Evolutionary conservation across 1,139 yeast genomes (phyloP).

Genomic region (Scheffersomyces parashehatae): DNA sequence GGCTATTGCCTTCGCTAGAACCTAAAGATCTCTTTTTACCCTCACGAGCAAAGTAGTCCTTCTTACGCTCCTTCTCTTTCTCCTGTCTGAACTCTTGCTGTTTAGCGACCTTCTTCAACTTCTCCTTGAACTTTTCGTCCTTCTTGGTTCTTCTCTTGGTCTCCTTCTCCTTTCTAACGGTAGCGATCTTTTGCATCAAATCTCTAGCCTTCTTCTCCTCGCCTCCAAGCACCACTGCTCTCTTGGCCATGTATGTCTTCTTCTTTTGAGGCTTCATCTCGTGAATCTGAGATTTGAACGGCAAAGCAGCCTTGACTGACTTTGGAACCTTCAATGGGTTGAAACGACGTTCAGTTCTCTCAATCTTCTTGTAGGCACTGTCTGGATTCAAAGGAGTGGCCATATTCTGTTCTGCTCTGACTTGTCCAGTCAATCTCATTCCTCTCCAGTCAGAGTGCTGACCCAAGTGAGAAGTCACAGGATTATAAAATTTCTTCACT

Average conservation of each 20-base stretch:
- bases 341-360: conserved; percentile 83
- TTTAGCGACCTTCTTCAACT: conserved; percentile 73
- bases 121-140: conserved; percentile 72
- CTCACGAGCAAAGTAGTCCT: conserved; percentile 76
- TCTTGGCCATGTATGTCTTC: conserved; percentile 79
- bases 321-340: conserved; percentile 86
- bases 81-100: conserved; percentile 69
- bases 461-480: conserved; percentile 83
- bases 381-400: conserved; percentile 69
- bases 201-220: conserved; percentile 94
- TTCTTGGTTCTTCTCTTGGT: conserved; percentile 75
- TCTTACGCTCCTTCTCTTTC: conserved; percentile 81
- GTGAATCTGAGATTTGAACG: conserved; percentile 88
- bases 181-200: conserved; percentile 81
- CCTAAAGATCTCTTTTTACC: conserved; percentile 65
- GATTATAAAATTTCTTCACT: conserved; percentile 89
- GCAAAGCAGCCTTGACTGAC: conserved; percentile 71
- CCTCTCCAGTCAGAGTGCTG: conserved; percentile 92
- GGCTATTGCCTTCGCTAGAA: conserved; percentile 37
- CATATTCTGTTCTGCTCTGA: conserved; percentile 73
- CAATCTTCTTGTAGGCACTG: conserved; percentile 75
- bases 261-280: conserved; percentile 87
- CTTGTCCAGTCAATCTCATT: conserved; percentile 92
- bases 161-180: conserved; percentile 84
- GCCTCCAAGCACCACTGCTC: conserved; percentile 91